phyloP scores from a whole-genome alignment of 768 basidiomycete genomes.

The Termitomyces heimii region DNA sequence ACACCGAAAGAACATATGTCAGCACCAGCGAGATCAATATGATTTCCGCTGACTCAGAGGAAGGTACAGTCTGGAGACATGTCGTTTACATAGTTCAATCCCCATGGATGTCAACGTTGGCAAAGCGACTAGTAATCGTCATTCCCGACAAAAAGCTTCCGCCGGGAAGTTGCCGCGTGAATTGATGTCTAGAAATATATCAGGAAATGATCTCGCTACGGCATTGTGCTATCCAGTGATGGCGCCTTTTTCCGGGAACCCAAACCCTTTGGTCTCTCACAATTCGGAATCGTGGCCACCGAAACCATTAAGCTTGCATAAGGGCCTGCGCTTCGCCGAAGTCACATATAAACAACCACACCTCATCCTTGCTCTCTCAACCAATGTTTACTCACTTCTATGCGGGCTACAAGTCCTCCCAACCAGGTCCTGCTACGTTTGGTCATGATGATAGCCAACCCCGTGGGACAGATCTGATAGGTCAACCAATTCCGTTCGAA shows the following conservation, averaged over 20 bases:
- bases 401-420: conserved; percentile 5
- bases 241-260: conserved; percentile 16
- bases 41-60: neutral
- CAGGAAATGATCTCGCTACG: conserved; percentile 1
- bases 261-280: conserved; percentile 5
- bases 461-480: conserved; percentile 29
- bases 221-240: conserved; percentile 2
- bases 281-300: conserved; percentile 5
- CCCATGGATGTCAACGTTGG: neutral
- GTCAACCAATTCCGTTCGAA: conserved; percentile 47
- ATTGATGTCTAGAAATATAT: conserved; percentile 5
- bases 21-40: neutral
- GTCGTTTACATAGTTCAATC: neutral
- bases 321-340: conserved; percentile 6
- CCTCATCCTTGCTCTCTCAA: neutral
- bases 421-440: conserved; percentile 3
- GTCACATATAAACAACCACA: neutral
- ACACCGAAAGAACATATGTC: neutral
- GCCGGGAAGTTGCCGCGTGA: conserved; percentile 4
- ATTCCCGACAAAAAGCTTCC: neutral
- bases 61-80: neutral
- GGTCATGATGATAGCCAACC: conserved; percentile 9
- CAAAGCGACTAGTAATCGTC: neutral
- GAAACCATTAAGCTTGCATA: conserved; percentile 4
- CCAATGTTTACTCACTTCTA: conserved; percentile 13